Percentiles rank a stretch among this genome's conserved stretches.
Conservation (phyloP, 2,329 filamentous ascomycete genomes). For the Pseudocercospora musae region DNA sequence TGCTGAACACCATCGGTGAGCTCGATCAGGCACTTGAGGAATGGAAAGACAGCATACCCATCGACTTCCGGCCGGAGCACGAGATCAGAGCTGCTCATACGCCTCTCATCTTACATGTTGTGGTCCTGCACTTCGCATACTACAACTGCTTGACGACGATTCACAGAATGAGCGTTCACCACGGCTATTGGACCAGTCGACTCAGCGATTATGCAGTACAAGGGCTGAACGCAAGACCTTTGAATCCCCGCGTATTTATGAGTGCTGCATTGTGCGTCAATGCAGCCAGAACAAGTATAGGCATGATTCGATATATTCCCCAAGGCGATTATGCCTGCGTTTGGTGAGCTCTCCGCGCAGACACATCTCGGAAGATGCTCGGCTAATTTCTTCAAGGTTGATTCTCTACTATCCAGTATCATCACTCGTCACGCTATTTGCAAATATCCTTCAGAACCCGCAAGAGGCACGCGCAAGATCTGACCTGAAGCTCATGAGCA, state of each 20-base stretch:
- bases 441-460: conserved; percentile 94
- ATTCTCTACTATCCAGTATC: conserved; percentile 96
- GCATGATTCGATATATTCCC: conserved; percentile 91
- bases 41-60: conserved; percentile 93
- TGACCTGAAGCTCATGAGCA: conserved; percentile 85
- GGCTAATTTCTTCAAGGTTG: conserved; percentile 54
- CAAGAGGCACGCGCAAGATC: conserved; percentile 82
- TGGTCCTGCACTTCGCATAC: conserved; percentile 92
- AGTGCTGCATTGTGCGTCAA: conserved; percentile 90
- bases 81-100: conserved; percentile 93
- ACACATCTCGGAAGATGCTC: background rate
- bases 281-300: conserved; percentile 87
- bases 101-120: conserved; percentile 88
- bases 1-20: conserved; percentile 93
- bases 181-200: conserved; percentile 96
- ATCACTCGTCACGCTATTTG: conserved; percentile 89
- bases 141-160: conserved; percentile 98
- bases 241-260: conserved; percentile 92
- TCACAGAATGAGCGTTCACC: conserved; percentile 96
- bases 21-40: conserved; percentile 79
- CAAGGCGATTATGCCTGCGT: conserved; percentile 93
- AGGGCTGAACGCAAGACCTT: conserved; percentile 80
- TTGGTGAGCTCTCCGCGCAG: conserved; percentile 60
- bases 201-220: conserved; percentile 94
- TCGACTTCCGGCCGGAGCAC: conserved; percentile 95